phyloP scores from a whole-genome alignment of 177 flowering plant genomes.

The Tripterygium wilfordii region DNA sequence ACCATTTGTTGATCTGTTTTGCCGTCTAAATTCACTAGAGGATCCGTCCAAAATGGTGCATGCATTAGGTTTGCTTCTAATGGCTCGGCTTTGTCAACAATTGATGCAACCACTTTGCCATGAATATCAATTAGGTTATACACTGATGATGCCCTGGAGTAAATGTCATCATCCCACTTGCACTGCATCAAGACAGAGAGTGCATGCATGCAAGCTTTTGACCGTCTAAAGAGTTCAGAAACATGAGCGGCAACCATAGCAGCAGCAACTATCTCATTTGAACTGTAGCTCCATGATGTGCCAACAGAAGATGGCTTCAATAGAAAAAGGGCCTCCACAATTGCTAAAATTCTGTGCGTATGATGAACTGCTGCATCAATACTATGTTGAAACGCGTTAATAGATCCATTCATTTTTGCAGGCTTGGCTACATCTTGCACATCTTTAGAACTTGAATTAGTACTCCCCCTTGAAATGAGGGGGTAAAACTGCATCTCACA shows the following conservation, averaged over 20 bases:
- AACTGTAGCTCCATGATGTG: slow-evolving; percentile 88
- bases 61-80: slow-evolving; percentile 65
- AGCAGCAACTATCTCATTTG: slow-evolving; percentile 95
- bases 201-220: slow-evolving; percentile 89
- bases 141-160: slow-evolving; percentile 70
- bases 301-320: slow-evolving; percentile 90
- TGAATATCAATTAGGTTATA: slow-evolving; percentile 86
- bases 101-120: slow-evolving; percentile 87
- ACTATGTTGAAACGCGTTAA: slow-evolving; percentile 44
- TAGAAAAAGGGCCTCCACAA: slow-evolving; percentile 85
- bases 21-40: slow-evolving; percentile 28
- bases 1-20: slow-evolving; percentile 20
- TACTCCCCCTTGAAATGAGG: slow-evolving; percentile 45
- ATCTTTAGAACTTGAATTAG: slow-evolving; percentile 27
- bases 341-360: slow-evolving; percentile 75
- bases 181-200: slow-evolving; percentile 72
- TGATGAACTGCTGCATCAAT: slow-evolving; percentile 67
- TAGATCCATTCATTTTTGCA: slow-evolving; percentile 46
- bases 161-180: slow-evolving; percentile 86
- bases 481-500: slow-evolving; percentile 93
- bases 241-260: slow-evolving; percentile 99
- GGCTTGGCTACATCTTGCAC: slow-evolving; percentile 25
- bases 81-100: slow-evolving; percentile 90
- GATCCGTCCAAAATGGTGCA: slow-evolving; percentile 48
- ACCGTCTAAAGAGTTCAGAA: slow-evolving; percentile 83